A percentile compares a stretch with the other conserved stretches of the same genome.
Evolutionary conservation across 1,284 basidiomycete species (phyloP).

Genomic region (Phlebopus sp.): DNA sequence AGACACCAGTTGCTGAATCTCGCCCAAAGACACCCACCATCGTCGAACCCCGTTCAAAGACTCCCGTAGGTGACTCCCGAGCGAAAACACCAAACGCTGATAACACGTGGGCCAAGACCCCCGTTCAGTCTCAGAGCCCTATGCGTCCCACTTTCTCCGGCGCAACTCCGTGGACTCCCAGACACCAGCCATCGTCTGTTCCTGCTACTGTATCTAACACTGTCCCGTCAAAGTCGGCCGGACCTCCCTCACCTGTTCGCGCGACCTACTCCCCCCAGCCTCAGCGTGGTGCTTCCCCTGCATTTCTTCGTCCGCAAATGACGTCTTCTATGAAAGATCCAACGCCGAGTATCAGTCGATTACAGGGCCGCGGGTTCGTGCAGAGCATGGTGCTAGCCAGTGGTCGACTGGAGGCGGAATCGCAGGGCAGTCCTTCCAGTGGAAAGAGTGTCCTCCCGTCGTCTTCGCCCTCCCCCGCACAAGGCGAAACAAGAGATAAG

Average conservation of each 20-base stretch:
- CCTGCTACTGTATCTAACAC: conserved; percentile 22
- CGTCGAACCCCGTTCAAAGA: conserved; percentile 22
- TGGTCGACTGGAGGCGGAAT: conserved; percentile 43
- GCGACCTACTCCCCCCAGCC: conserved; percentile 48
- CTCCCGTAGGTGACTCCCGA: conserved; percentile 20
- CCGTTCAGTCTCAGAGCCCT: conserved; percentile 15
- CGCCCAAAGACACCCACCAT: conserved; percentile 10
- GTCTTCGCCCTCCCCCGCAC: conserved; percentile 34
- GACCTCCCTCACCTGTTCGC: conserved; percentile 46
- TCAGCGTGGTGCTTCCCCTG: conserved; percentile 50
- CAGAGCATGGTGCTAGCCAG: conserved; percentile 74
- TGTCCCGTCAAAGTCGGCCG: conserved; percentile 25
- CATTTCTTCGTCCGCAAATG: conserved; percentile 52
- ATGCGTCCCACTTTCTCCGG: conserved; percentile 14
- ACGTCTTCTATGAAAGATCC: conserved; percentile 53
- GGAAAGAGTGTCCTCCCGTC: conserved; percentile 26
- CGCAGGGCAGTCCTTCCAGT: conserved; percentile 23
- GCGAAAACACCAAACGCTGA: conserved; percentile 20
- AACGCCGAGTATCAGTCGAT: conserved; percentile 73
- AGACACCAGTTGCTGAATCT: conserved; percentile 21
- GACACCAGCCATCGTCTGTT: conserved; percentile 21
- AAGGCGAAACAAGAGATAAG: conserved; percentile 30
- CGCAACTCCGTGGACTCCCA: conserved; percentile 25
- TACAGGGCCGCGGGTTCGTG: conserved; percentile 82
- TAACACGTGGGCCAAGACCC: conserved; percentile 15